Evolutionary conservation across 2,329 filamentous ascomycete species (phyloP), one percentile per base, ranked within the genome.

Genomic region (Falciphora oryzae): DNA sequence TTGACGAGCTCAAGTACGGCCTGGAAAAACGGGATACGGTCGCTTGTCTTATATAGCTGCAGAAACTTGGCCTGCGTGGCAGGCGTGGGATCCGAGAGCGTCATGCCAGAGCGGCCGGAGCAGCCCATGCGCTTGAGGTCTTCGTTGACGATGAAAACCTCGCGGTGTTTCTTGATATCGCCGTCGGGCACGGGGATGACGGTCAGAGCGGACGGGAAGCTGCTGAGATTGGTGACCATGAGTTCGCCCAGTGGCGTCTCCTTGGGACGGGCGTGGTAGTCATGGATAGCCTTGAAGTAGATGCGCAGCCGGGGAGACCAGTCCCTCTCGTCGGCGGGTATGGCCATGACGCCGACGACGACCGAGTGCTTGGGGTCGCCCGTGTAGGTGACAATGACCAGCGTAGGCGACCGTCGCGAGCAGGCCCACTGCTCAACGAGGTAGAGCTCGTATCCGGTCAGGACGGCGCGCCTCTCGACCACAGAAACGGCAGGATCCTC

Each of bases 371-470:
- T 87, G 44, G 86, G 82, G 71, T 97, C 93, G 64, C 94, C 95
- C 0, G 94, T 98, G 73, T 95, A 97, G 3, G 93, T 97, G 57
- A 90, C 91, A 68, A 98, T 96, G 62, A 96, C 86, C 68, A 96
- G 91, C 22, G 94, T 97, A 0, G 94, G 94, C 67, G 96, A 92
- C 65, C 88, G 85, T 63, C 95, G 87, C 16, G 94, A 97, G 76
- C 93, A 97, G 7, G 92, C 92, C 95, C 95, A 99, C 81, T 99
- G 95, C 75, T 98, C 95, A 68, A 98, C 92, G 22, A 98, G 79
- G 76, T 98, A 98, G 67, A 94, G 82, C 75, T 98, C 93, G 77
- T 97, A 98, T 69, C 94, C 94, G 66, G 85, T 79, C 7, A 99
- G 83, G 62, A 84, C 80, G 62, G 84, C 82, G 64, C 87, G 86